Base-by-base conservation (phyloP, 2,329 filamentous ascomycete species). In the Stachybotrys chartarum region DNA sequence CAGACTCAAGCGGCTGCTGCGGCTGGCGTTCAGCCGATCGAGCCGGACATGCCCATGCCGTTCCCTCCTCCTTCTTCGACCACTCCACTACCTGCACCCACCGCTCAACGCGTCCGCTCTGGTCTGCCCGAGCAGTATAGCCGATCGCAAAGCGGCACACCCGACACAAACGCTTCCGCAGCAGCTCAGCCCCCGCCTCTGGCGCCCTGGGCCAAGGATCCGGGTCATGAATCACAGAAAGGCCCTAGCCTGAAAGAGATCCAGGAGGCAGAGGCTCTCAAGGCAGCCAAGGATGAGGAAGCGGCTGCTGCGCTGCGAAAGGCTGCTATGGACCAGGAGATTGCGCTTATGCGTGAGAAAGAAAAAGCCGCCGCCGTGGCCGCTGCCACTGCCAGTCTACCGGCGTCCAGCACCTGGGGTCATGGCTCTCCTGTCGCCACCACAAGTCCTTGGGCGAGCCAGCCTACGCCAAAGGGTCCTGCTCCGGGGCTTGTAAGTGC, bases 241-340 rank as follows among this genome's bases (percentile, higher is more conserved):
- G 92, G 91, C 0, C 94, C 93, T 2, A 97, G 92, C 57, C 77
- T 99, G 59, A 96, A 91, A 74, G 92, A 99, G 68, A 99, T 99
- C 30, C 94, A 99, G 70, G 93, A 96, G 70, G 87, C 90, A 5
- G 94, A 99, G 70, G 93, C 93, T 42, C 90, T 88, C 66, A 95
- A 94, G 69, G 92, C 92, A 11, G 93, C 93, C 53, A 90, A 95
- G 72, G 86, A 84, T 12, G 93, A 97, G 67, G 91, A 94, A 66
- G 75, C 85, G 54, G 91, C 90, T 16, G 85, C 86, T 42, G 87
- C 90, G 47, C 82, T 87, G 57, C 88, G 92, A 62, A 90, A 88
- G 62, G 86, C 86, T 51, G 80, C 85, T 16, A 82, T 90, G 10
- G 91, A 97, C 71, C 90, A 90, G 68, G 93, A 97, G 66, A 75